Evolutionary conservation across 805 yeast genomes (phyloP).

Genomic region (Myxozyma geophila): DNA sequence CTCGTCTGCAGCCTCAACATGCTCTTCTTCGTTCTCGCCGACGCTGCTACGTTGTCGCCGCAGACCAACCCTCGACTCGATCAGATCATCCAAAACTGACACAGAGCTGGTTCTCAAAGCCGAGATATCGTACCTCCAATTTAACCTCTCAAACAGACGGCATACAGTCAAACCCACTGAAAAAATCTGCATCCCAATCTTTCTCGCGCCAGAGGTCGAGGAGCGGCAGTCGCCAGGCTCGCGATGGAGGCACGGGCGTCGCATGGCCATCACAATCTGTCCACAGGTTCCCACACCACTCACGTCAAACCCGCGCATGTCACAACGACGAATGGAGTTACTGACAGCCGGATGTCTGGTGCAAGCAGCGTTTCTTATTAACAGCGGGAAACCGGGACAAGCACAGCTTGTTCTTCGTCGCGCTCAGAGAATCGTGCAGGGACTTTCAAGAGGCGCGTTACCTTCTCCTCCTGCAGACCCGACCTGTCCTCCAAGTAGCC

Average conservation of each 20-base stretch:
- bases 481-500: background rate
- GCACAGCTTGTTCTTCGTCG: constrained; percentile 15
- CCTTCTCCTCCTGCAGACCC: constrained; percentile 12
- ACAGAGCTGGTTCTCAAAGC: constrained; percentile 9
- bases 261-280: background rate
- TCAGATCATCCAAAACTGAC: background rate
- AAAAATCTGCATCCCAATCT: constrained; percentile 3
- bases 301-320: constrained; percentile 10
- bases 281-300: background rate
- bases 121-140: constrained; percentile 8
- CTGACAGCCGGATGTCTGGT: constrained; percentile 20
- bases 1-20: background rate
- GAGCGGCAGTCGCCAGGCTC: background rate
- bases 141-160: constrained; percentile 8
- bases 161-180: constrained; percentile 13
- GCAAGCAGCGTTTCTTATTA: constrained; percentile 15
- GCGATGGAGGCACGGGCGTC: background rate
- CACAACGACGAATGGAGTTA: constrained; percentile 28
- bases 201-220: background rate
- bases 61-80: background rate
- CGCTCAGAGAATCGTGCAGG: constrained; percentile 18
- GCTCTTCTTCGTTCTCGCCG: constrained; percentile 3
- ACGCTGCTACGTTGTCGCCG: background rate
- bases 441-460: constrained; percentile 19
- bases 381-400: constrained; percentile 9